Evolutionary conservation across 1,284 basidiomycete species (phyloP), one percentile per base, ranked within the genome.

Genomic region (Fereydounia khargensis): DNA sequence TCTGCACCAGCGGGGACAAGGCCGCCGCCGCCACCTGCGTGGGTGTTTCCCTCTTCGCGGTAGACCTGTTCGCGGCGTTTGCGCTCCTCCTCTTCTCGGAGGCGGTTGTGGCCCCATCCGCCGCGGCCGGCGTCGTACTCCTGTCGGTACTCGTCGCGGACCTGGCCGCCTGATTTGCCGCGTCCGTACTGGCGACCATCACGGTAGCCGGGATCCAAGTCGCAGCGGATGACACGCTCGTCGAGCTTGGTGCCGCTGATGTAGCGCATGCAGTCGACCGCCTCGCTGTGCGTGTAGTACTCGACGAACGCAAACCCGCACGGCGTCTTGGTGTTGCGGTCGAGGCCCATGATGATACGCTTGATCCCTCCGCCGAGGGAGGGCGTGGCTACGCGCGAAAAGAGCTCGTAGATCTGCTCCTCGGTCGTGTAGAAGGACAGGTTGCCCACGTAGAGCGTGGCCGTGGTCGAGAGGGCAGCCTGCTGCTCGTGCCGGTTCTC

Each of bases 251-350:
- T 95, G 13, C 94, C 94, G 39, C 87, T 91, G 55, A 98, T 85
- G 77, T 96, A 94, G 35, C 88, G 85, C 82, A 98, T 85, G 62
- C 87, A 87, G 34, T 91, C 88, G 21, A 96, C 81, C 14, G 95
- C 95, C 77, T 98, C 94, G 6, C 85, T 82, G 72, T 97, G 91
- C 8, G 89, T 90, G 77, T 97, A 98, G 77, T 50, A 78, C 74
- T 99, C 95, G 48, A 99, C 95, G 72, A 99, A 99, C 68, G 94
- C 96, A 77, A 99, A 99, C 1, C 95, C 95, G 74, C 95, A 99
- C 0, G 95, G 95, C 37, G 95, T 98, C 89, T 92, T 87, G 37
- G 87, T 88, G 76, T 97, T 91, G 47, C 95, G 82, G 79, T 99
- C 95, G 28, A 99, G 82, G 20, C 95, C 95, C 95, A 99, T 98